A percentile compares a stretch with the other conserved stretches of the same genome.
phyloP scores from a whole-genome alignment of 2,329 filamentous ascomycete species.

The Massarina eburnea region DNA sequence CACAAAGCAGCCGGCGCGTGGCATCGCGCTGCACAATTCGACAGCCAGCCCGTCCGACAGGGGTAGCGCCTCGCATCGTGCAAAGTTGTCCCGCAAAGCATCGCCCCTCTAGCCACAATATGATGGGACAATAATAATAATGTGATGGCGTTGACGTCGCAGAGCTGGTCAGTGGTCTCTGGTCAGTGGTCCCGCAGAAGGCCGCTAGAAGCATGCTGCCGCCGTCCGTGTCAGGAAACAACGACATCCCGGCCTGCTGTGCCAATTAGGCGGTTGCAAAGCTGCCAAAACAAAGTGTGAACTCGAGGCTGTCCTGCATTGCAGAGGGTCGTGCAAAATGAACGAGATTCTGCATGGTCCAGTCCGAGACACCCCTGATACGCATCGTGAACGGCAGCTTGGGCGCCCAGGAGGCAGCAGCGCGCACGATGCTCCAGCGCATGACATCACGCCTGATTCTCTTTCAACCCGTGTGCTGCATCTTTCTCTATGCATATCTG shows the following conservation, averaged over 20 bases:
- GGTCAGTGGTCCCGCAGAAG: too few relatives aligned
- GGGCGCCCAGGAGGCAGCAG: conserved; percentile 26
- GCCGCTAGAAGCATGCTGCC: conserved; percentile 25
- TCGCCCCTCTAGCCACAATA: too few relatives aligned
- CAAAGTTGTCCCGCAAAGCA: too few relatives aligned
- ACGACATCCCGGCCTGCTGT: neutral
- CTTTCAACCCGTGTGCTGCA: too few relatives aligned
- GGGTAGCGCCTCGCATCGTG: conserved; percentile 3
- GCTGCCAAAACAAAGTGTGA: conserved; percentile 5
- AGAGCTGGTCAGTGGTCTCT: conserved; percentile 19
- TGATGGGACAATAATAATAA: neutral
- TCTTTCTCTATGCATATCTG: too few relatives aligned
- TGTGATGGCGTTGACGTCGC: conserved; percentile 2
- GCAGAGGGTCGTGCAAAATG: neutral
- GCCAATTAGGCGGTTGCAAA: conserved; percentile 25
- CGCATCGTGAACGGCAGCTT: conserved; percentile 25
- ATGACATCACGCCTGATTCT: conserved; percentile 27
- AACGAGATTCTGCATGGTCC: neutral
- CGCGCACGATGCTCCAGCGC: conserved; percentile 8
- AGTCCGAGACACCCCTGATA: conserved; percentile 12
- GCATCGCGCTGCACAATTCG: too few relatives aligned
- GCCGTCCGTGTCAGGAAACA: conserved; percentile 2
- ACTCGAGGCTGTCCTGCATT: neutral
- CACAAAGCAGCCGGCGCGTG: too few relatives aligned
- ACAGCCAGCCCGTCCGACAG: too few relatives aligned